Evolutionary conservation across 768 basidiomycete species (phyloP), one percentile per base, ranked within the genome.

Genomic region (Tylopilus felleus): DNA sequence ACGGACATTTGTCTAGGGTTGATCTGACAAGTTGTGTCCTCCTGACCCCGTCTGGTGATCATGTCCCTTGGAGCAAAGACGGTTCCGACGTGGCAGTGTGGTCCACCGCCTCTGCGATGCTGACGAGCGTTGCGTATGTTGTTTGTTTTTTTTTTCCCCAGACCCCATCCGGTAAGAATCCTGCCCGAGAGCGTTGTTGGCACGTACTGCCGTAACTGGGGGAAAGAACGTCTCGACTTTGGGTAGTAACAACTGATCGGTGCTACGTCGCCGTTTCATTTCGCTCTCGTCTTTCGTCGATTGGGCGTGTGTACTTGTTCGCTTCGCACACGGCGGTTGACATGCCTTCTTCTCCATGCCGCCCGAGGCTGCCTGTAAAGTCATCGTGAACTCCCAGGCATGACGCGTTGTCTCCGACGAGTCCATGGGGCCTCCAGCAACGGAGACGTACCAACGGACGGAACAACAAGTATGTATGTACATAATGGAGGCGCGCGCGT

Each of bases 261-360:
- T 51, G 45, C 33, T 42, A 58, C 49, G 46, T 58, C 56, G 56
- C 57, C 56, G 49, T 58, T 58, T 38, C 57, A 52, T 58, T 47
- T 49, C 19, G 8, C 16, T n/a, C 41, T 9, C 55, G 51, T 53
- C 51, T 21, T 33, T 27, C 16, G 17, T 29, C 29, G n/a, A n/a
- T n/a, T 7, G 12, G 31, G 27, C 27, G 43, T 27, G 51, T 16
- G 43, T 56, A n/a, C 38, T 4, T 9, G 10, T 29, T 29, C 29
- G 29, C 29, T 29, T 29, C 29, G n/a, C n/a, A n/a, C n/a, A n/a
- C n/a, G n/a, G n/a, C n/a, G n/a, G n/a, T n/a, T n/a, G n/a, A n/a
- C n/a, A n/a, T n/a, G n/a, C 7, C 25, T 28, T 31, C 14, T 35
- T 28, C 36, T 38, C 23, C 31, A 51, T 31, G 22, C 3, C 25